Base-by-base conservation (phyloP, 257 asterid genomes). In the Fraxinus pennsylvanica region DNA sequence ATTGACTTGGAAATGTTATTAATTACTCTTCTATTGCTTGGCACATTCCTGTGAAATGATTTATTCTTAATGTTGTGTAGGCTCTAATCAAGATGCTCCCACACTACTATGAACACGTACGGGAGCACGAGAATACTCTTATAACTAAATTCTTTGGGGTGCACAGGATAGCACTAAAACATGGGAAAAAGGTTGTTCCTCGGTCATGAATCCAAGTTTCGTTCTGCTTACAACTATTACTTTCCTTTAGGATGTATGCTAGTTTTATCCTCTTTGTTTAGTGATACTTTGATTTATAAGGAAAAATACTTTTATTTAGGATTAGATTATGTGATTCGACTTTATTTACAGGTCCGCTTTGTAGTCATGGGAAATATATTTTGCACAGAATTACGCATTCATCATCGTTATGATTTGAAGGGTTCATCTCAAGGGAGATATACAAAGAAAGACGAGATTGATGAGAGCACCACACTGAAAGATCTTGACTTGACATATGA, bases 311-410 rank as follows among this genome's bases (percentile, higher is more conserved):
- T 71, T 72, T 41, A 27, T 43, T 38, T 71, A 74, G 75, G 79
- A 52, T 76, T 39, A 63, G 15, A 25, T 27, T 9, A 63, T 25
- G 47, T 68, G 21, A 68, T 57, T 50, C 59, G 8, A 74, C 75
- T 82, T 79, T 74, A n/a, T 84, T 80, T 79, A 35, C 89, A 96
- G 99, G 97, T 90, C 33, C 99, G 96, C 71, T 93, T 96, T 87
- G 91, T 96, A 41, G 98, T 96, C 82, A 96, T 94, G 98, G 99
- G 99, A 83, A 96, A 96, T 80, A 96, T 96, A 97, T 96, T 93
- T 86, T 89, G 94, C 81, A 92, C 99, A 30, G 98, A 96, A 84
- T 86, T 96, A 82, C 87, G 90, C 27, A 96, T 96, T 82, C 99
- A 96, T 78, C 97, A 94, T 68, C 97, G 98, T 39, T 93, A 89